Evolutionary conservation across 2,329 filamentous ascomycete genomes (phyloP), one percentile per base, ranked within the genome.

Genomic region (Acrodontium crateriforme): DNA sequence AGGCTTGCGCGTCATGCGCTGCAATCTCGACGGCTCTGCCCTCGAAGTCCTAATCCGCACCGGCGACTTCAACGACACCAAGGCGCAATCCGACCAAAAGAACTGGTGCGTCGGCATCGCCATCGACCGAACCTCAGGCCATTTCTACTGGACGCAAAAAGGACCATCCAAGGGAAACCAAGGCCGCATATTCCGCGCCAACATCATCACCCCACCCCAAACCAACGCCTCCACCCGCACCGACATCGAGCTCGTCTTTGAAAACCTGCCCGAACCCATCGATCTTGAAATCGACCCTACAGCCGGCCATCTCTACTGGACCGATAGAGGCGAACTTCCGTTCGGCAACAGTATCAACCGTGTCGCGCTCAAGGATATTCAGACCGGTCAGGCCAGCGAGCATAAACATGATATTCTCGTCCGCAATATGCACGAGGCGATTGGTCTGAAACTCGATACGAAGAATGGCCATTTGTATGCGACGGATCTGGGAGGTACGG

Each of bases 111-210:
- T 74, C 6, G 70, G 71, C 2, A 56, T 75, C 20, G 46, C 62
- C 0, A 53, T 74, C 0, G 58, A 60, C 3, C 30, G 25, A 16
- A 33, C 45, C 1, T 47, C 49, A 1, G 56, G 58, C 9, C 56
- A 60, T 22, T 53, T 74, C 24, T 74, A 66, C 54, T 75, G 70
- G 70, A 68, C 64, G 0, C 69, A 74, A 28, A 74, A 74, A 39
- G 70, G 71, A 0, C 49, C 55, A 0, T 57, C 60, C 3, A 74
- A 73, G 44, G 58, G 54, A 1, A 50, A 47, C 2, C 42, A 57
- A 21, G 71, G 71, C 0, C 55, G 62, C 3, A 70, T 75, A 23
- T 67, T 68, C 42, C 49, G 55, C 4, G 67, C 69, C 0, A 44
- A 49, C 10, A 49, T 71, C 0, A 42, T 56, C 1, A 54, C 54